phyloP scores from a whole-genome alignment of 2,329 filamentous ascomycete genomes.

The Fusarium nisikadoi region DNA sequence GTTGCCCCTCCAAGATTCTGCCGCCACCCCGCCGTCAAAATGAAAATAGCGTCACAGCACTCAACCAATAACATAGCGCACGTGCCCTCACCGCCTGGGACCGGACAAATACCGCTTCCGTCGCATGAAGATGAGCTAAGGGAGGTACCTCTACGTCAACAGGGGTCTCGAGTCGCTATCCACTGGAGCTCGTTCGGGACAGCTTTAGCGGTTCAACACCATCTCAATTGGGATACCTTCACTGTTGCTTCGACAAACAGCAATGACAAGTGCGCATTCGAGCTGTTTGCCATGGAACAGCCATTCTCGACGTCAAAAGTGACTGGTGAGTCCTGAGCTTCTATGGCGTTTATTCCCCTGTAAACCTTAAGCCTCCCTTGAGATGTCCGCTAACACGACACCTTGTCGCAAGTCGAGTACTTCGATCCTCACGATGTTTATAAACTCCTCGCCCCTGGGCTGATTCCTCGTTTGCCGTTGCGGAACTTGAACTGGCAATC shows the following conservation, averaged over 20 bases:
- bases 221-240: constrained; percentile 25
- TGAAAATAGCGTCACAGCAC: constrained; percentile 28
- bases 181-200: constrained; percentile 39
- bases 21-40: constrained; percentile 45
- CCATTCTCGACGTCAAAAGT: constrained; percentile 79
- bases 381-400: constrained; percentile 31
- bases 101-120: constrained; percentile 46
- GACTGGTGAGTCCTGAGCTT: constrained; percentile 64
- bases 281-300: constrained; percentile 67
- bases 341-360: not conserved
- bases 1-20: constrained; percentile 50
- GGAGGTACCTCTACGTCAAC: constrained; percentile 28
- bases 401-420: constrained; percentile 79
- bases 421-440: constrained; percentile 93
- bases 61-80: constrained; percentile 26
- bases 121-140: constrained; percentile 41
- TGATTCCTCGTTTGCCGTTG: constrained; percentile 83
- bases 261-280: constrained; percentile 45
- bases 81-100: constrained; percentile 37
- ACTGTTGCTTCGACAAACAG: constrained; percentile 36
- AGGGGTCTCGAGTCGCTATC: constrained; percentile 14
- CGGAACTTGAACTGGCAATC: constrained; percentile 98
- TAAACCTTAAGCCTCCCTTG: not conserved
- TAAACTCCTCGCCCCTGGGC: constrained; percentile 79
- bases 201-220: constrained; percentile 36